phyloP scores from a whole-genome alignment of 192 early-diverging fungal species.

The Diversispora epigaea region DNA sequence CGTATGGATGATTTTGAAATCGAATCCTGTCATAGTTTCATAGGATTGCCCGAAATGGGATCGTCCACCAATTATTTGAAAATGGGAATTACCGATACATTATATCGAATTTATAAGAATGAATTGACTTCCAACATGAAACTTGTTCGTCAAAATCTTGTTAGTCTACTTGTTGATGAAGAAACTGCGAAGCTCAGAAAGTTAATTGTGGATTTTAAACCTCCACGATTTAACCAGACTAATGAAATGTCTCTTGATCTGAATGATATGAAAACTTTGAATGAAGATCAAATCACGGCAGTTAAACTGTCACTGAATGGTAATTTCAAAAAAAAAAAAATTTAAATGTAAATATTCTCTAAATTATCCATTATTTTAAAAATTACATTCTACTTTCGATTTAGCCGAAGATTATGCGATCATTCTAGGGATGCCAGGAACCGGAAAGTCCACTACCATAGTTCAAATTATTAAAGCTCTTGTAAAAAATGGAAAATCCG shows the following conservation, averaged over 20 bases:
- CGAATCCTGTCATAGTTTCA: slow-evolving; percentile 59
- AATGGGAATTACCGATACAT: slow-evolving; percentile 40
- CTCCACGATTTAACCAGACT: slow-evolving; percentile 58
- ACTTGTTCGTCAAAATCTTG: slow-evolving; percentile 71
- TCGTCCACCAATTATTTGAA: slow-evolving; percentile 36
- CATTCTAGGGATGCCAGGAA: slow-evolving; percentile 96
- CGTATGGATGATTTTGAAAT: slow-evolving; percentile 54
- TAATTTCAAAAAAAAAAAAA: slow-evolving; percentile 6
- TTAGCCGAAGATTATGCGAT: slow-evolving; percentile 81
- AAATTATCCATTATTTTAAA: too few relatives aligned
- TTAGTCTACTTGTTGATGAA: slow-evolving; percentile 63
- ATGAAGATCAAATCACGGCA: slow-evolving; percentile 69
- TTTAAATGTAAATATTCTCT: too few relatives aligned
- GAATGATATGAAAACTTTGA: slow-evolving; percentile 50
- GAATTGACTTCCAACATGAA: slow-evolving; percentile 70
- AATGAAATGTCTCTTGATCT: background rate
- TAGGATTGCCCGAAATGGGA: slow-evolving; percentile 32
- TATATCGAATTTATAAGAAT: slow-evolving; percentile 83
- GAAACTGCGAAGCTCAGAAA: slow-evolving; percentile 51
- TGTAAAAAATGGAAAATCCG: slow-evolving; percentile 65
- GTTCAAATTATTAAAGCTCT: slow-evolving; percentile 72
- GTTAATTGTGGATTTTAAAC: slow-evolving; percentile 77
- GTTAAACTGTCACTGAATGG: slow-evolving; percentile 68
- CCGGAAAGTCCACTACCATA: slow-evolving; percentile 93
- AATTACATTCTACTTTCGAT: background rate